Conservation (phyloP, 106 monocot genomes). For the Gastrodia elata region DNA sequence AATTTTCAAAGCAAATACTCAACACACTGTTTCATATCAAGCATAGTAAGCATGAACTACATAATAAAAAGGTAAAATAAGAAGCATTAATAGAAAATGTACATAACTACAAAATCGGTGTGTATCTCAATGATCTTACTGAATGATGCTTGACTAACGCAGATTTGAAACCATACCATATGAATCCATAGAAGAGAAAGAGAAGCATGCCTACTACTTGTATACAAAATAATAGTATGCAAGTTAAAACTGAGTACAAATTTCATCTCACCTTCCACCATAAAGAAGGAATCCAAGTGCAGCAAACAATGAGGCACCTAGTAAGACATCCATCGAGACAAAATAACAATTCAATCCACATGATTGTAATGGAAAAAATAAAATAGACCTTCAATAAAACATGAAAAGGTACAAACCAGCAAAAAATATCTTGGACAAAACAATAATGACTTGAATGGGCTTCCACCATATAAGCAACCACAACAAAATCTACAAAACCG, state of each 20-base stretch:
- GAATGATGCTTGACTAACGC: background rate
- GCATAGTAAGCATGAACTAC: background rate
- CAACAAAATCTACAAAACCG: conserved; percentile 15
- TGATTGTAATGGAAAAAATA: background rate
- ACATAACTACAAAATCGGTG: background rate
- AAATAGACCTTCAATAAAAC: background rate
- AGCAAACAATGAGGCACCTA: conserved; percentile 33
- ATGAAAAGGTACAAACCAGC: conserved; percentile 15
- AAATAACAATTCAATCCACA: background rate
- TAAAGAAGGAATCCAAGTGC: conserved; percentile 34
- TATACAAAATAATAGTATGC: background rate
- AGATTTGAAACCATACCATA: background rate
- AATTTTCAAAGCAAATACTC: background rate
- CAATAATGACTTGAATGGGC: conserved; percentile 12
- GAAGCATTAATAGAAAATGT: background rate
- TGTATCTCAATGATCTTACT: background rate
- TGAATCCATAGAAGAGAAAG: background rate
- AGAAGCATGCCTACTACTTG: background rate
- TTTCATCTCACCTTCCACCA: conserved; percentile 24
- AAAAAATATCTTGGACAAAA: conserved; percentile 30
- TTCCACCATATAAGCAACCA: conserved; percentile 36
- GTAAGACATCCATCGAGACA: background rate
- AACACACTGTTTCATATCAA: background rate
- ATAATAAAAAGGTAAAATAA: background rate
- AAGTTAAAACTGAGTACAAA: background rate